A percentile compares a stretch with the other conserved stretches of the same genome.
phyloP scores from a whole-genome alignment of 2,329 filamentous ascomycete species.

The Alternaria tenuissima region DNA sequence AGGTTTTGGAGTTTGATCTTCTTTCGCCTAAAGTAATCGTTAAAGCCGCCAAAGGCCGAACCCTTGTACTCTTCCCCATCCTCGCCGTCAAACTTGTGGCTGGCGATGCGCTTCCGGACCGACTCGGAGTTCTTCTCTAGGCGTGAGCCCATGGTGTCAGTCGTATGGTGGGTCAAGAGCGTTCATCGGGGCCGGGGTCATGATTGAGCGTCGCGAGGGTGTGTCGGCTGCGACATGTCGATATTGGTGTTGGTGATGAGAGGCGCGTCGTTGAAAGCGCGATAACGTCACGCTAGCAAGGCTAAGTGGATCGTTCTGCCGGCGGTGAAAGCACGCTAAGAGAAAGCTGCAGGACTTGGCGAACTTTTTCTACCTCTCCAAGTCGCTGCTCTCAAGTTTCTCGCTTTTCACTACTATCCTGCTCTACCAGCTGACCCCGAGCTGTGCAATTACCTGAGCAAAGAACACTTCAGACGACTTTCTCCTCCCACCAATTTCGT shows the following conservation, averaged over 20 bases:
- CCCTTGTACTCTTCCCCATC: conserved; percentile 88
- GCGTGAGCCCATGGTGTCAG: conserved; percentile 65
- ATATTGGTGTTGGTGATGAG: conserved; percentile 5
- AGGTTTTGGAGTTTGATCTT: conserved; percentile 97
- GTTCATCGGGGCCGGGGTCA: conserved; percentile 35
- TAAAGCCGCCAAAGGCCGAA: conserved; percentile 87
- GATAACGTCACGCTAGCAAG: conserved; percentile 17
- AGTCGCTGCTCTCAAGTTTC: conserved; percentile 22
- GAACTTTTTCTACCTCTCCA: conserved; percentile 36
- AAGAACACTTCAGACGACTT: neutral
- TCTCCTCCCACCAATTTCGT: neutral
- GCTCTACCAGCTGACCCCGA: conserved; percentile 28
- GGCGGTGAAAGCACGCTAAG: conserved; percentile 36
- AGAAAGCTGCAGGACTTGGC: conserved; percentile 36
- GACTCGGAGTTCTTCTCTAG: conserved; percentile 66
- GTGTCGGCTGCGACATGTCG: conserved; percentile 7
- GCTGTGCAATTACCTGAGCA: conserved; percentile 27
- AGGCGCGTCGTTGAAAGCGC: conserved; percentile 20
- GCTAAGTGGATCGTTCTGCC: conserved; percentile 25
- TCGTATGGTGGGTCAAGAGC: conserved; percentile 23
- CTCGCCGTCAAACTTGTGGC: conserved; percentile 79
- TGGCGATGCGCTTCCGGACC: conserved; percentile 70
- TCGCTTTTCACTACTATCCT: conserved; percentile 17
- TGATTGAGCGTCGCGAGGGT: conserved; percentile 24
- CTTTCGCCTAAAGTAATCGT: conserved; percentile 93